Evolutionary conservation across 2,329 filamentous ascomycete genomes (phyloP).

Genomic region (Hypocreales sp.): DNA sequence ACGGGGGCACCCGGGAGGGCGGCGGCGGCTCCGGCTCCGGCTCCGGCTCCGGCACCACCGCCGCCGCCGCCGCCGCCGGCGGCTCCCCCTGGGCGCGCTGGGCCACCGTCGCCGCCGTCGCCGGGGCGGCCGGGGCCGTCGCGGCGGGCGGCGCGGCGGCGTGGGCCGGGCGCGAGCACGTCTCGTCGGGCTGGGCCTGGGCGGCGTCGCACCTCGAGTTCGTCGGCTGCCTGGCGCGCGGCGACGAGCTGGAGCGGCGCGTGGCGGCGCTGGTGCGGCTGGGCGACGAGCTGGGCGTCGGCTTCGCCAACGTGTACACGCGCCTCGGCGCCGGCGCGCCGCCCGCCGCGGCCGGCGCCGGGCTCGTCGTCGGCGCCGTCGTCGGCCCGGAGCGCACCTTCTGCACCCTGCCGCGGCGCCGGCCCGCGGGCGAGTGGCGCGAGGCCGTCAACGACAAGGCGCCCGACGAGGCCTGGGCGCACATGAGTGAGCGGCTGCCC

Average conservation of each 20-base stretch:
- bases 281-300: conserved; percentile 49
- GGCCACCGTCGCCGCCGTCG: conserved; percentile 74
- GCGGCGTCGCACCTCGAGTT: conserved; percentile 86
- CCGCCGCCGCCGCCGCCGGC: conserved; percentile 5
- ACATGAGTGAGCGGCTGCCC: conserved; percentile 42
- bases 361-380: conserved; percentile 38
- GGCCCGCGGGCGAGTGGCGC: conserved; percentile 42
- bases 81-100: conserved; percentile 54
- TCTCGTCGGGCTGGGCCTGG: conserved; percentile 65
- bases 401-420: conserved; percentile 59
- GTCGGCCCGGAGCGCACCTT: conserved; percentile 68
- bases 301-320: conserved; percentile 80
- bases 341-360: conserved; percentile 40
- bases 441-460: conserved; percentile 66
- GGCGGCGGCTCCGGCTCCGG: conserved; percentile 4
- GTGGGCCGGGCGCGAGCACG: conserved; percentile 70
- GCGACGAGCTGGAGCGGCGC: conserved; percentile 64
- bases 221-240: conserved; percentile 74
- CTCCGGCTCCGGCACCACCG: conserved; percentile 1
- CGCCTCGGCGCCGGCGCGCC: conserved; percentile 64
- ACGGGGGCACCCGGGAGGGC: too few relatives aligned
- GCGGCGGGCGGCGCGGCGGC: conserved; percentile 72
- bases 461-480: conserved; percentile 63
- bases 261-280: conserved; percentile 53
- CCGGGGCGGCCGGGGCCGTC: conserved; percentile 69